These are phyloP conservation scores for Phytophthora melonis DNA, from an alignment of 352 stramenopile species.

Conservation along the genomic window DNA sequence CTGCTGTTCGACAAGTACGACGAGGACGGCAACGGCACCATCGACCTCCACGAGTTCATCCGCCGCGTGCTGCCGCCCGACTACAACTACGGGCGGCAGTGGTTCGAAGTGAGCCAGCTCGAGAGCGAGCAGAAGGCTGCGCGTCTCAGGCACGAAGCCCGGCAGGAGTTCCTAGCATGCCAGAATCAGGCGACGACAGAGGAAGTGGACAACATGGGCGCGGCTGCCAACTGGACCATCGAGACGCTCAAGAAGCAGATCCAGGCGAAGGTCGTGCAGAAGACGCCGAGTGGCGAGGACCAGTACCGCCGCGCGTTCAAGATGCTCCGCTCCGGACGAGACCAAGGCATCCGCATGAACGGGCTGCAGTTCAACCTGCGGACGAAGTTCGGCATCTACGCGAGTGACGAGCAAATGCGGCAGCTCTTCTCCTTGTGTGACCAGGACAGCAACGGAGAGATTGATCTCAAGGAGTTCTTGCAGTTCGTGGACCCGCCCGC, in stretches of 20 bases:
- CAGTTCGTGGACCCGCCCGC: constrained; percentile 74
- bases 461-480: constrained; percentile 82
- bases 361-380: constrained; percentile 84
- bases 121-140: constrained; percentile 67
- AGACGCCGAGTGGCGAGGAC: constrained; percentile 78
- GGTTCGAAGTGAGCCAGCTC: constrained; percentile 81
- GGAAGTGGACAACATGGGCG: constrained; percentile 50
- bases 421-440: constrained; percentile 75
- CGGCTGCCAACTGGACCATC: constrained; percentile 71
- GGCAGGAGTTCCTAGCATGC: constrained; percentile 63
- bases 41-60: constrained; percentile 89
- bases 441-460: constrained; percentile 69
- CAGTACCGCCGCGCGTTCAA: constrained; percentile 85
- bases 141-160: constrained; percentile 65
- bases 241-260: constrained; percentile 77
- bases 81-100: constrained; percentile 79
- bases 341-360: constrained; percentile 73
- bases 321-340: constrained; percentile 73
- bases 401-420: constrained; percentile 78
- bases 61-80: constrained; percentile 75
- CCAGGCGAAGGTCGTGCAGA: constrained; percentile 81
- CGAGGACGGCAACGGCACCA: constrained; percentile 79
- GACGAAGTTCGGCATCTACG: constrained; percentile 81
- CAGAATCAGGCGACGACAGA: constrained; percentile 26
- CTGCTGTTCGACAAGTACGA: constrained; percentile 90